A percentile compares a stretch with the other conserved stretches of the same genome.
phyloP scores from a whole-genome alignment of 208 protist genomes.

The Herpetomonas tarakana region DNA sequence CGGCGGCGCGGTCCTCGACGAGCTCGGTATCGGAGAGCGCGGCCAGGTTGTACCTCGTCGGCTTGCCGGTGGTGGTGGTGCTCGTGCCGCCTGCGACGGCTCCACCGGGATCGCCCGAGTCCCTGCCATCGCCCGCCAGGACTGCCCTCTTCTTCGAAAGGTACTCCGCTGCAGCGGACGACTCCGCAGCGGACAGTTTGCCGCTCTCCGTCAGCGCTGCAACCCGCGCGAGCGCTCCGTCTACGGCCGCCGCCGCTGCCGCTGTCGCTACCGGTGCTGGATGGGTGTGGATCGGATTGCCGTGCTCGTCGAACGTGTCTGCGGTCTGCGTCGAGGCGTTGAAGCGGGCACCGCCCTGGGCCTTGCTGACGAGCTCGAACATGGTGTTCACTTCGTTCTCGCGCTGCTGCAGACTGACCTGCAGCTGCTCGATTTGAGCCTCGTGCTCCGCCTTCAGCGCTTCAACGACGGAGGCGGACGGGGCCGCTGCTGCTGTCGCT shows the following conservation, averaged over 20 bases:
- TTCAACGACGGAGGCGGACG: constrained; percentile 1
- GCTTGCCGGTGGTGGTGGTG: neutral
- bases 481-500: constrained; percentile 5
- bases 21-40: constrained; percentile 72
- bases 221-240: constrained; percentile 8
- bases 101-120: neutral
- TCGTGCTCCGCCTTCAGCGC: constrained; percentile 27
- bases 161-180: constrained; percentile 44
- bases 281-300: neutral
- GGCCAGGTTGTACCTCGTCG: constrained; percentile 19
- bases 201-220: constrained; percentile 15
- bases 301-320: neutral
- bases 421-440: constrained; percentile 52
- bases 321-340: constrained; percentile 49
- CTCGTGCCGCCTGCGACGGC: neutral
- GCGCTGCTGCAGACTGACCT: constrained; percentile 83
- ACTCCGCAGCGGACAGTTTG: constrained; percentile 21
- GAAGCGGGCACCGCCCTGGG: constrained; percentile 22
- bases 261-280: neutral
- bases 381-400: constrained; percentile 92
- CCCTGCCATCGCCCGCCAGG: neutral
- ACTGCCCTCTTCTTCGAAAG: constrained; percentile 25
- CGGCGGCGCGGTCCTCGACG: constrained; percentile 68
- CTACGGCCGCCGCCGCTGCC: neutral
- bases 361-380: constrained; percentile 80